phyloP scores from a whole-genome alignment of 2,329 filamentous ascomycete species.

The Hypoxylon sp. region DNA sequence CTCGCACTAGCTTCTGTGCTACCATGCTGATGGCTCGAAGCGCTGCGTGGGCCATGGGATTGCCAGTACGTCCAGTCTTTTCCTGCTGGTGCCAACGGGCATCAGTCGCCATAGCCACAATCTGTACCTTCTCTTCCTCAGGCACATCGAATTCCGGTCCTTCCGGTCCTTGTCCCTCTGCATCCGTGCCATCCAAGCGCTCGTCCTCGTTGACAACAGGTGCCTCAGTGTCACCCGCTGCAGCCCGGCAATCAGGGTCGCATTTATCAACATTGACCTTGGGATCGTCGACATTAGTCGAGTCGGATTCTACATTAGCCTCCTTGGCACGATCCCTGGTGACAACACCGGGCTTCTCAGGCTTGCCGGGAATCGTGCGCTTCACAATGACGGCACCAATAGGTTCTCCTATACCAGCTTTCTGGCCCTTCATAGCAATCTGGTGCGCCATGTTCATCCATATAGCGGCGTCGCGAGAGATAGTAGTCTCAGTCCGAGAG shows the following conservation, averaged over 20 bases:
- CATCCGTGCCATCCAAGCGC: slow-evolving; percentile 13
- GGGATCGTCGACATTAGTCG: slow-evolving; percentile 11
- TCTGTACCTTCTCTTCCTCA: slow-evolving; percentile 52
- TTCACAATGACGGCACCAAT: slow-evolving; percentile 82
- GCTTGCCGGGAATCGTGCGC: slow-evolving; percentile 50
- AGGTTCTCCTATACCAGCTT: slow-evolving; percentile 68
- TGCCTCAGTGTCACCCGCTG: slow-evolving; percentile 7
- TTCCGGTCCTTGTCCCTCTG: slow-evolving; percentile 13
- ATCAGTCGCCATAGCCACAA: slow-evolving; percentile 80
- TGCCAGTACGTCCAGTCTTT: slow-evolving; percentile 62
- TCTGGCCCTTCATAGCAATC: slow-evolving; percentile 67
- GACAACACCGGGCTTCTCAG: slow-evolving; percentile 30
- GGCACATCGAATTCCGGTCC: slow-evolving; percentile 40
- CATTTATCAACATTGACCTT: slow-evolving; percentile 6
- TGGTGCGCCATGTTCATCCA: slow-evolving; percentile 75
- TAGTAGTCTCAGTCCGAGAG: slow-evolving; percentile 72
- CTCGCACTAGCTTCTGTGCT: slow-evolving; percentile 69
- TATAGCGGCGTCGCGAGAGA: slow-evolving; percentile 67
- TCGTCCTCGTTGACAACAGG: slow-evolving; percentile 15
- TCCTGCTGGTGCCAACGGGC: slow-evolving; percentile 71
- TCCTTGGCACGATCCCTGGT: slow-evolving; percentile 26
- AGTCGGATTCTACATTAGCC: slow-evolving; percentile 25
- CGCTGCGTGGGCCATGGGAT: slow-evolving; percentile 80
- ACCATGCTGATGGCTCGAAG: slow-evolving; percentile 86
- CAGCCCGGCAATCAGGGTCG: slow-evolving; percentile 2